Evolutionary conservation across 2,329 filamentous ascomycete genomes (phyloP).

Genomic region (Colletotrichum sp.): DNA sequence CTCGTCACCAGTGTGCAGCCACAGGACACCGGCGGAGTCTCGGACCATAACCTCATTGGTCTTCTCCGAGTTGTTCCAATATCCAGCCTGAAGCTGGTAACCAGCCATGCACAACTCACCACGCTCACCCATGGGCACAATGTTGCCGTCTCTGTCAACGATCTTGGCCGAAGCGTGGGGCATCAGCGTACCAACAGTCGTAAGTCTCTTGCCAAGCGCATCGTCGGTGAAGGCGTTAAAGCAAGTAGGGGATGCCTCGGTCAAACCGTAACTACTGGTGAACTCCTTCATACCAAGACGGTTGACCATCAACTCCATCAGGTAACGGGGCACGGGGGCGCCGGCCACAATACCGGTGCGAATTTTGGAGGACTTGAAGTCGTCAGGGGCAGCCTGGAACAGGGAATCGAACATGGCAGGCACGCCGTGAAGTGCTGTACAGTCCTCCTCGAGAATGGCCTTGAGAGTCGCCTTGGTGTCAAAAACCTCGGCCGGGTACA

Average conservation of each 20-base stretch:
- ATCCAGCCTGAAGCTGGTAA: constrained; percentile 74
- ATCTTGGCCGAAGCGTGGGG: constrained; percentile 81
- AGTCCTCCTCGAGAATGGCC: constrained; percentile 69
- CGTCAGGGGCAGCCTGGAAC: constrained; percentile 47
- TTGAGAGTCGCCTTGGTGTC: constrained; percentile 69
- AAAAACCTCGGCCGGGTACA: constrained; percentile 79
- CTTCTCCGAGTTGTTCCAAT: constrained; percentile 76
- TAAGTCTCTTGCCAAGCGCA: constrained; percentile 67
- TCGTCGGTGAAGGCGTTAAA: constrained; percentile 83
- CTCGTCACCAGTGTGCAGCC: constrained; percentile 73
- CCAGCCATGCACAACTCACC: constrained; percentile 82
- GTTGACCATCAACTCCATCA: constrained; percentile 75
- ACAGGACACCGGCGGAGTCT: constrained; percentile 59
- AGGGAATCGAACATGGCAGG: constrained; percentile 83
- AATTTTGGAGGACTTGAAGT: constrained; percentile 56
- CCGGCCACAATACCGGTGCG: constrained; percentile 82
- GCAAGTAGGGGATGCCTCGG: constrained; percentile 79
- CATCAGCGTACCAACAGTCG: constrained; percentile 77
- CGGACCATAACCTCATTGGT: constrained; percentile 66
- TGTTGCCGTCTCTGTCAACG: constrained; percentile 68
- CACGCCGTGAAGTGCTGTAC: constrained; percentile 80
- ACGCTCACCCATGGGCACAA: constrained; percentile 69
- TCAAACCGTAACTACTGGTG: constrained; percentile 73
- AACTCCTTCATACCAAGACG: constrained; percentile 80
- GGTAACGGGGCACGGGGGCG: constrained; percentile 74